These are phyloP conservation scores for Bonia amplexicaulis DNA, from an alignment of 176 grass and related monocot species.

Conservation along the genomic window DNA sequence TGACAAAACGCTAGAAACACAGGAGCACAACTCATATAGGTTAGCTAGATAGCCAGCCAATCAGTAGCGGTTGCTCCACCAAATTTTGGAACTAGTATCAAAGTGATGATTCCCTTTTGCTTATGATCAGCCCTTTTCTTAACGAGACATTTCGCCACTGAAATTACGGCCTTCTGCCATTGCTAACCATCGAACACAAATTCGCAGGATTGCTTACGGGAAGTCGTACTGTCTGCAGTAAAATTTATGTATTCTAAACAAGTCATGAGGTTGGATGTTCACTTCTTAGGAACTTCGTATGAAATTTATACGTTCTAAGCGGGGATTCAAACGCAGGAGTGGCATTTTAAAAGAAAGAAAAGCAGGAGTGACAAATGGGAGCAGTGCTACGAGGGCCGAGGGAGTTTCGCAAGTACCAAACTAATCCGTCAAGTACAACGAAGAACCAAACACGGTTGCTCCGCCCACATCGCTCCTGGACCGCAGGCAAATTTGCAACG, in stretches of 20 bases:
- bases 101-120: conserved; percentile 1
- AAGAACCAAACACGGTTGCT: background rate
- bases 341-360: background rate
- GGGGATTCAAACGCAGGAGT: background rate
- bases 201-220: background rate
- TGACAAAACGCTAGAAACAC: conserved; percentile 15
- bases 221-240: background rate
- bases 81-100: conserved; percentile 35
- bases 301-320: background rate
- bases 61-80: conserved; percentile 46
- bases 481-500: background rate
- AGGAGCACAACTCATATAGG: conserved; percentile 17
- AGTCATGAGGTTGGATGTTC: background rate
- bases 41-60: conserved; percentile 36
- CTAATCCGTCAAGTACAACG: background rate
- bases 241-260: background rate
- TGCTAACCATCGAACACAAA: background rate
- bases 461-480: background rate
- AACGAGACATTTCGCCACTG: background rate
- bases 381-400: background rate
- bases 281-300: too few relatives aligned
- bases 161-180: background rate
- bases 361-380: background rate
- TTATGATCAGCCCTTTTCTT: background rate
- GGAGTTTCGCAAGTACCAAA: too few relatives aligned